phyloP scores from a whole-genome alignment of 176 grass and related monocot species.

The Avena eriantha region DNA sequence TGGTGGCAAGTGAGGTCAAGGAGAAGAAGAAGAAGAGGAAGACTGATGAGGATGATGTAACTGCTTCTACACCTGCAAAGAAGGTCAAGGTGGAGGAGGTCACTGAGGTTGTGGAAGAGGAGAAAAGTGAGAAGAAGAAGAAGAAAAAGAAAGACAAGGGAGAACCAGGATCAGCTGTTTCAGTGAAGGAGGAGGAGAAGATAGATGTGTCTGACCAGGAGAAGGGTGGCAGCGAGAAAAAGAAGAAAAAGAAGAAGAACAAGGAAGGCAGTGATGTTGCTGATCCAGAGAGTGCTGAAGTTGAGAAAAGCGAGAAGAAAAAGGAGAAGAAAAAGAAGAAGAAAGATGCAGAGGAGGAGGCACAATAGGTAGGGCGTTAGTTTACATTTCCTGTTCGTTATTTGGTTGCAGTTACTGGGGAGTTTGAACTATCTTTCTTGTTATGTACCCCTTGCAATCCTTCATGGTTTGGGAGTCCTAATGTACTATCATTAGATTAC shows the following conservation, averaged over 20 bases:
- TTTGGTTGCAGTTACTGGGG: background rate
- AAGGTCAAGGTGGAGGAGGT: slow-evolving; percentile 76
- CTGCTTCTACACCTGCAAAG: slow-evolving; percentile 52
- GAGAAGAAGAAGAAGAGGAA: slow-evolving; percentile 78
- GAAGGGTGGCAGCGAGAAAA: slow-evolving; percentile 59
- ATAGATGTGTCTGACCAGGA: slow-evolving; percentile 41
- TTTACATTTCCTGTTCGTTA: background rate
- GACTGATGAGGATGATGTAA: slow-evolving; percentile 34
- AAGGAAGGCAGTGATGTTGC: slow-evolving; percentile 54
- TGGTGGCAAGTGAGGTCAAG: slow-evolving; percentile 26
- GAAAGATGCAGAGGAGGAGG: slow-evolving; percentile 57
- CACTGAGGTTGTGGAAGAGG: slow-evolving; percentile 47
- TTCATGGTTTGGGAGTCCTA: background rate
- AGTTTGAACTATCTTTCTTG: slow-evolving; percentile 34
- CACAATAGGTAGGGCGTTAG: slow-evolving; percentile 29
- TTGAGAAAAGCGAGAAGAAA: slow-evolving; percentile 78
- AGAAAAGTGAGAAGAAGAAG: slow-evolving; percentile 87
- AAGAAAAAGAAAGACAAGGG: slow-evolving; percentile 83
- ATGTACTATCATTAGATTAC: slow-evolving; percentile 40
- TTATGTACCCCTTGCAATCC: slow-evolving; percentile 28
- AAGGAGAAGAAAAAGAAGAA: slow-evolving; percentile 93
- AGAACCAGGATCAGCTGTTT: slow-evolving; percentile 46
- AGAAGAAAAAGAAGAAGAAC: slow-evolving; percentile 85
- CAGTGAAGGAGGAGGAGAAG: slow-evolving; percentile 49
- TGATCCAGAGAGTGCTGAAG: slow-evolving; percentile 25